phyloP scores from a whole-genome alignment of 2,329 filamentous ascomycete genomes.

The Biscogniauxia marginata region DNA sequence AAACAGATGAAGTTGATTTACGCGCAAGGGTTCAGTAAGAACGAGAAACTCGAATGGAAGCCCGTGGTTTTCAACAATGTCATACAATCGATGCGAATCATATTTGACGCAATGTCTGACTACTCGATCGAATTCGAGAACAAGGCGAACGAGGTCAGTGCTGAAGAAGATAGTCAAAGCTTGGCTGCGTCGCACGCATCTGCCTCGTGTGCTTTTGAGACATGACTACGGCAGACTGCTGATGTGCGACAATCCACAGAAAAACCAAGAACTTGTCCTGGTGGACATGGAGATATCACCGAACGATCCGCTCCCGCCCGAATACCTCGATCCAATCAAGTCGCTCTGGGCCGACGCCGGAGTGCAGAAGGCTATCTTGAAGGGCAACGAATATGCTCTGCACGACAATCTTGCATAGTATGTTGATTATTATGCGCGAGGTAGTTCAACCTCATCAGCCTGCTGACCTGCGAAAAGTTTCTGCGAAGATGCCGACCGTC shows the following conservation, averaged over 20 bases:
- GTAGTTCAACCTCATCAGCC: not conserved
- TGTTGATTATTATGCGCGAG: conserved; percentile 35
- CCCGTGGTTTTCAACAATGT: conserved; percentile 96
- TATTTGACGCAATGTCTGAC: conserved; percentile 88
- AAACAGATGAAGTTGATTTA: conserved; percentile 99
- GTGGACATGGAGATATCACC: conserved; percentile 79
- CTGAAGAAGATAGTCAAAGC: not conserved
- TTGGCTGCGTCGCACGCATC: conserved; percentile 7
- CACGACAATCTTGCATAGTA: conserved; percentile 96
- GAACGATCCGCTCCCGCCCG: conserved; percentile 74
- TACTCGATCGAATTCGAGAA: conserved; percentile 77
- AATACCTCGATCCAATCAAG: conserved; percentile 80
- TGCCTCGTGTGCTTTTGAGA: conserved; percentile 3
- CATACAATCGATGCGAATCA: conserved; percentile 85
- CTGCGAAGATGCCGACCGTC: conserved; percentile 72
- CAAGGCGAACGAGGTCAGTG: conserved; percentile 72
- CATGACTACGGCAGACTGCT: conserved; percentile 8
- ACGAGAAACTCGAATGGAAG: conserved; percentile 89
- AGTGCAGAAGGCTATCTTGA: conserved; percentile 82
- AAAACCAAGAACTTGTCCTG: conserved; percentile 73
- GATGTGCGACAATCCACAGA: conserved; percentile 46
- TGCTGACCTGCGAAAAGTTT: conserved; percentile 58
- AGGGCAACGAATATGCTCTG: conserved; percentile 94
- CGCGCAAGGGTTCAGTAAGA: conserved; percentile 83
- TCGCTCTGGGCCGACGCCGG: conserved; percentile 80